Percentiles rank a stretch among this genome's conserved stretches.
These are phyloP conservation scores for Orbilia quercus DNA, from an alignment of 2,329 filamentous ascomycete genomes.

Conservation along the genomic window DNA sequence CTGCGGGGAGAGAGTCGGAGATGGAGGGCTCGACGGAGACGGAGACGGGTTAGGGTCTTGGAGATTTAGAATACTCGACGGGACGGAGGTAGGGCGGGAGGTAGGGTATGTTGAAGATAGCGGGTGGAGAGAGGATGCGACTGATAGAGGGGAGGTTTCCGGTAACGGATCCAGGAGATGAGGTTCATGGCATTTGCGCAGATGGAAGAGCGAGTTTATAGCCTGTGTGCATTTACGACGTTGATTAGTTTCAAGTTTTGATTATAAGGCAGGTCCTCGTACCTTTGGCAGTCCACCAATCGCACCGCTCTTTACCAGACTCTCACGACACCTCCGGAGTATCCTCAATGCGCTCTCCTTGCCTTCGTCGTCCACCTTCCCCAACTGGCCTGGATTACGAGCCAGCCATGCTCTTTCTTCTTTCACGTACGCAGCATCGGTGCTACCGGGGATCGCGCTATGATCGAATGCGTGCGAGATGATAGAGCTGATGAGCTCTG, in stretches of 20 bases:
- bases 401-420: slow-evolving; percentile 52
- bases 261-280: slow-evolving; percentile 25
- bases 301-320: slow-evolving; percentile 66
- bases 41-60: slow-evolving; percentile 61
- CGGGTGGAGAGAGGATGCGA: slow-evolving; percentile 18
- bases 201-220: slow-evolving; percentile 63
- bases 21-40: slow-evolving; percentile 65
- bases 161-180: slow-evolving; percentile 25
- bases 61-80: slow-evolving; percentile 62
- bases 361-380: slow-evolving; percentile 39
- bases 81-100: slow-evolving; percentile 64
- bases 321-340: slow-evolving; percentile 66
- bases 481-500: slow-evolving; percentile 66
- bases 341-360: slow-evolving; percentile 62
- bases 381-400: slow-evolving; percentile 34
- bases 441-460: slow-evolving; percentile 58
- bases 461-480: slow-evolving; percentile 65
- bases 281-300: slow-evolving; percentile 69
- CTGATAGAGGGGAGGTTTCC: slow-evolving; percentile 7
- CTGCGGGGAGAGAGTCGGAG: slow-evolving; percentile 58
- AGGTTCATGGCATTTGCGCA: slow-evolving; percentile 41
- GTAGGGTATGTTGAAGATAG: slow-evolving; percentile 59
- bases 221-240: slow-evolving; percentile 61
- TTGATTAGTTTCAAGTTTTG: not conserved
- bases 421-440: slow-evolving; percentile 62